These are phyloP conservation scores for Clonostachys byssicola DNA, from an alignment of 2,329 filamentous ascomycete species.

Conservation along the genomic window DNA sequence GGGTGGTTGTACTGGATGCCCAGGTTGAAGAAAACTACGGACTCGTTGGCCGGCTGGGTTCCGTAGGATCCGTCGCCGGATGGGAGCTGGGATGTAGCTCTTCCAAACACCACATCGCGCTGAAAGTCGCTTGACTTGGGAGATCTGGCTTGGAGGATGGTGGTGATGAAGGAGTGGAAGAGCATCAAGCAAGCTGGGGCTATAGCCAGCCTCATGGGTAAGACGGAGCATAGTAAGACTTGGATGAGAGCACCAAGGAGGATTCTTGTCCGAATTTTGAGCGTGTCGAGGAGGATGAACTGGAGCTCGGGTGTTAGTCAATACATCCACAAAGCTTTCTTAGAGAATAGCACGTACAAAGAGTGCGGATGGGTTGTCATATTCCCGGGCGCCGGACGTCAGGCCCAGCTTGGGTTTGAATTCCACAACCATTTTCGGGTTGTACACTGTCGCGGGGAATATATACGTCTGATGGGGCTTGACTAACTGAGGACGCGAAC, in stretches of 20 bases:
- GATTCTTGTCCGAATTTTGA: slow-evolving; percentile 23
- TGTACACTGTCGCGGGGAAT: too few species aligned
- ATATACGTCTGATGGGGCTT: too few species aligned
- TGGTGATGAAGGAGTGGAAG: slow-evolving; percentile 21
- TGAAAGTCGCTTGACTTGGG: slow-evolving; percentile 11
- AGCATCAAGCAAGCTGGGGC: slow-evolving; percentile 22
- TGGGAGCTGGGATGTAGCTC: slow-evolving; percentile 25
- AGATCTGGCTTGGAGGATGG: slow-evolving; percentile 14
- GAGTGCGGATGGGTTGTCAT: too few species aligned
- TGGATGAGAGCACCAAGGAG: slow-evolving; percentile 27
- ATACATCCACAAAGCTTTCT: too few species aligned
- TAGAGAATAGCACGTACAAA: too few species aligned
- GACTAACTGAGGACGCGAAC: too few species aligned
- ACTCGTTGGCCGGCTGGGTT: slow-evolving; percentile 14
- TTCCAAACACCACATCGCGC: slow-evolving; percentile 20
- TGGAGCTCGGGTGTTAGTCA: background rate
- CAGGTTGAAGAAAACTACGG: slow-evolving; percentile 38
- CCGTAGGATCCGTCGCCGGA: slow-evolving; percentile 14
- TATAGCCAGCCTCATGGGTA: slow-evolving; percentile 26
- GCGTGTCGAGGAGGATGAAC: slow-evolving; percentile 5
- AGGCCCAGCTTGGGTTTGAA: too few species aligned
- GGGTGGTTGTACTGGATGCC: slow-evolving; percentile 42
- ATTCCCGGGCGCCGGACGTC: too few species aligned
- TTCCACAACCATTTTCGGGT: too few species aligned
- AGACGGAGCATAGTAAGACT: slow-evolving; percentile 17